Conservation (phyloP, 148 eudicot genomes). For the Euryodendron excelsum region DNA sequence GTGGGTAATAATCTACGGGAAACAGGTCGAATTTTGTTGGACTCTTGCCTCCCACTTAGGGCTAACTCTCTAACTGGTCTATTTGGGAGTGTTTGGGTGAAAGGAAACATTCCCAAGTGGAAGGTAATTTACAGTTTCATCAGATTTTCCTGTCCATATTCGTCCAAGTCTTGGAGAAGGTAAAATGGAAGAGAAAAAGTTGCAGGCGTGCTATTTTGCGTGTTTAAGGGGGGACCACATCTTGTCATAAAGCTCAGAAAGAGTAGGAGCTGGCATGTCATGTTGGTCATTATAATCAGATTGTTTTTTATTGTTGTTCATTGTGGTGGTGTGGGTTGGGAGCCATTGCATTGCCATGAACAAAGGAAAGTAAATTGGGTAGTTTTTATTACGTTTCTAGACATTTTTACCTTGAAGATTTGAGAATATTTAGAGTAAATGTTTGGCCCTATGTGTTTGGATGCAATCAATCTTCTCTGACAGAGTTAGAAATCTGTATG, state of each 20-base stretch:
- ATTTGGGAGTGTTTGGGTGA: constrained; percentile 6
- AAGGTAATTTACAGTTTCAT: background rate
- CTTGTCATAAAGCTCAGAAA: background rate
- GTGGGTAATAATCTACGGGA: background rate
- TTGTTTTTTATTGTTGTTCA: background rate
- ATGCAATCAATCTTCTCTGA: background rate
- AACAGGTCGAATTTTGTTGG: background rate
- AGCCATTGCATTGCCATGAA: background rate
- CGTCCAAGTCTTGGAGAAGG: background rate
- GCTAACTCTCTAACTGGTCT: background rate
- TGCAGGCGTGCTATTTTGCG: constrained; percentile 17
- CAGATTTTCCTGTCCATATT: constrained; percentile 1
- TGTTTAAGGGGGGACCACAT: constrained; percentile 12
- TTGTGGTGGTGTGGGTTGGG: background rate
- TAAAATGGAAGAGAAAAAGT: background rate
- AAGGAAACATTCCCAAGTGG: constrained; percentile 19
- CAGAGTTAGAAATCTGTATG: background rate
- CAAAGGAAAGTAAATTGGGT: background rate
- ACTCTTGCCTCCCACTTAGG: constrained; percentile 11
- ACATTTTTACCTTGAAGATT: background rate
- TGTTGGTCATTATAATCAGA: constrained; percentile 11
- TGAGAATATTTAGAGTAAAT: background rate
- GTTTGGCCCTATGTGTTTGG: background rate
- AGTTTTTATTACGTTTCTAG: background rate
- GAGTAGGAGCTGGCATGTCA: background rate